phyloP scores from a whole-genome alignment of 2,329 filamentous ascomycete species.

The Arthrocladium fulminans region DNA sequence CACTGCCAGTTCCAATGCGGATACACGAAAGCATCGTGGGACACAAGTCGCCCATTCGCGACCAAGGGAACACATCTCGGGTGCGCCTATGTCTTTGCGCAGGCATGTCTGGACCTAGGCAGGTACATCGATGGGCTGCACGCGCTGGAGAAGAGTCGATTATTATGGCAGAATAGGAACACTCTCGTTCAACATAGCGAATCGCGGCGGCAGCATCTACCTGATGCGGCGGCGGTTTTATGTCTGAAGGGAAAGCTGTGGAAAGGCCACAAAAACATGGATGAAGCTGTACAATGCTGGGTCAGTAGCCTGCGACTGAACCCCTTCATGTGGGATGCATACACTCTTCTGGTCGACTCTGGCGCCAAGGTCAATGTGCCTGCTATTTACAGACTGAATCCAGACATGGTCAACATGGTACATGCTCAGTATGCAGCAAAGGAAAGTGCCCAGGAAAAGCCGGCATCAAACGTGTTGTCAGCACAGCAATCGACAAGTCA shows the following conservation, averaged over 20 bases:
- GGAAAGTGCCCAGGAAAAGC: not conserved
- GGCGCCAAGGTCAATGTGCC: constrained; percentile 63
- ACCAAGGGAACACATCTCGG: constrained; percentile 68
- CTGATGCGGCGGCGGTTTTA: constrained; percentile 75
- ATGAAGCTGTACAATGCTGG: constrained; percentile 76
- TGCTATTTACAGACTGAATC: constrained; percentile 74
- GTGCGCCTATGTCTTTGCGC: constrained; percentile 85
- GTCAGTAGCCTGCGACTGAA: constrained; percentile 83
- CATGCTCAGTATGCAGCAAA: constrained; percentile 15
- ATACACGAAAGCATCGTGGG: constrained; percentile 76
- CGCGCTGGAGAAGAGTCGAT: constrained; percentile 72
- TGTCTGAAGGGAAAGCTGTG: constrained; percentile 83
- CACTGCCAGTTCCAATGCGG: constrained; percentile 77
- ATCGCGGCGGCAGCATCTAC: constrained; percentile 61
- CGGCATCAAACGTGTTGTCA: not conserved
- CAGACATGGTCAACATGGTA: constrained; percentile 50
- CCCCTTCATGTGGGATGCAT: constrained; percentile 97
- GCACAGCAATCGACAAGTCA: constrained; percentile 24
- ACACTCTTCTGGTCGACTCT: constrained; percentile 75
- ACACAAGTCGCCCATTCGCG: constrained; percentile 64
- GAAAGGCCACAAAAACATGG: constrained; percentile 67
- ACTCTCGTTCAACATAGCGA: constrained; percentile 76
- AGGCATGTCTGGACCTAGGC: constrained; percentile 73
- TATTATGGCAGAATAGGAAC: constrained; percentile 65
- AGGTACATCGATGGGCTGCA: constrained; percentile 71